Evolutionary conservation across 2,329 filamentous ascomycete genomes (phyloP).

Genomic region (Zelopaecilomyces penicillatus): DNA sequence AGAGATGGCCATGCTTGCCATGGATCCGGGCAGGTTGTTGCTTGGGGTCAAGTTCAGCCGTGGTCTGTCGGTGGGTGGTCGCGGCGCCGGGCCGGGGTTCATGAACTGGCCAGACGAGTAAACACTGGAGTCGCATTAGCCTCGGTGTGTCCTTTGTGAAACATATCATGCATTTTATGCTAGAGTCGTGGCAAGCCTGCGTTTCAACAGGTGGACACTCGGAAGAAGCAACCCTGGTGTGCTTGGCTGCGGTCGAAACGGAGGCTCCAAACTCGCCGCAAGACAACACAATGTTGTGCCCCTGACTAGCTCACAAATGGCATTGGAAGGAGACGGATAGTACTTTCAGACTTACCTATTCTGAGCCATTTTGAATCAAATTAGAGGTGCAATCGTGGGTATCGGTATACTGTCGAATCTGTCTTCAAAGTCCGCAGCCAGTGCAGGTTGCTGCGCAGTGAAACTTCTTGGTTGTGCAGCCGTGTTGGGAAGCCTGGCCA

Average conservation of each 20-base stretch:
- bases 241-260: neutral
- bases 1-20: constrained; percentile 70
- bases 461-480: too few relatives aligned
- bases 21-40: constrained; percentile 66
- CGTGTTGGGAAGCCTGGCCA: too few relatives aligned
- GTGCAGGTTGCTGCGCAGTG: too few relatives aligned
- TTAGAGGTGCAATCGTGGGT: constrained; percentile 5
- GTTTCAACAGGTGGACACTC: neutral
- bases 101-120: constrained; percentile 69
- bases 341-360: constrained; percentile 17
- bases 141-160: neutral
- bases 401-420: constrained; percentile 8
- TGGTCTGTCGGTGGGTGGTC: constrained; percentile 76
- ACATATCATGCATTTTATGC: neutral
- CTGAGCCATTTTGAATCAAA: constrained; percentile 24
- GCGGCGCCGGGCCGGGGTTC: constrained; percentile 92
- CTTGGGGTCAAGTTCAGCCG: constrained; percentile 73
- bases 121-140: constrained; percentile 31
- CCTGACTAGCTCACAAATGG: neutral
- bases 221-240: neutral
- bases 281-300: too few relatives aligned
- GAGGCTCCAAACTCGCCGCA: too few relatives aligned
- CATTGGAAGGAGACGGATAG: constrained; percentile 1
- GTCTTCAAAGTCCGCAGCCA: constrained; percentile 2
- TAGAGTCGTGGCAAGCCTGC: neutral